Percentiles rank a stretch among this genome's conserved stretches.
Conservation (phyloP, 2,329 filamentous ascomycete genomes). For the Cryphonectria carpinicola region DNA sequence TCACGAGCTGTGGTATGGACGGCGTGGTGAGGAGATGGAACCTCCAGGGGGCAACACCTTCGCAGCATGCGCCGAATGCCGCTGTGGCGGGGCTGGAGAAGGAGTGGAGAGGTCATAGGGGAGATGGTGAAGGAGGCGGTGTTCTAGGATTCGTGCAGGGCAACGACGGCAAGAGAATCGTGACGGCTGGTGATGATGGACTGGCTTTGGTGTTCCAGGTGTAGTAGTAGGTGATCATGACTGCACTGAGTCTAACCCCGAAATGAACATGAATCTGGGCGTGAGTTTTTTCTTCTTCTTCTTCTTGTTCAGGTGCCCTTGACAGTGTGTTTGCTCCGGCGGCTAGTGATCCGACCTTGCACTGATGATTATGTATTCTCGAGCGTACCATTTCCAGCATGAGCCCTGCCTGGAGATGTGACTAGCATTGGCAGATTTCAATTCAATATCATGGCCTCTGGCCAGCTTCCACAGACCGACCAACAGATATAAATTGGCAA, state of each 20-base stretch:
- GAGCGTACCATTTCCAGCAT: not conserved
- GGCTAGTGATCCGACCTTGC: not conserved
- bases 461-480: not conserved
- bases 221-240: conserved; percentile 39
- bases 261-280: not conserved
- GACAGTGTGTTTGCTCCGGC: not conserved
- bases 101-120: conserved; percentile 89
- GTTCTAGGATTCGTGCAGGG: conserved; percentile 90
- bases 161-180: conserved; percentile 70
- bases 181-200: conserved; percentile 90
- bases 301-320: not conserved
- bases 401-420: not conserved
- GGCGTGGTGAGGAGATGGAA: conserved; percentile 92
- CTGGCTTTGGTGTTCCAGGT: conserved; percentile 70
- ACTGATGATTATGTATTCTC: not conserved
- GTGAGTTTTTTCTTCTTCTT: not conserved
- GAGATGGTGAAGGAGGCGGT: conserved; percentile 84
- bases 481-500: not conserved
- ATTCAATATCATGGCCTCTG: not conserved
- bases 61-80: conserved; percentile 34
- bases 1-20: conserved; percentile 91
- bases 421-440: not conserved
- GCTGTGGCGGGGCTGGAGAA: conserved; percentile 72
- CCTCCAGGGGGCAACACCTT: conserved; percentile 52
- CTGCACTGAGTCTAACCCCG: not conserved